phyloP scores from a whole-genome alignment of 2,329 filamentous ascomycete species.

The Xylaria sp. region DNA sequence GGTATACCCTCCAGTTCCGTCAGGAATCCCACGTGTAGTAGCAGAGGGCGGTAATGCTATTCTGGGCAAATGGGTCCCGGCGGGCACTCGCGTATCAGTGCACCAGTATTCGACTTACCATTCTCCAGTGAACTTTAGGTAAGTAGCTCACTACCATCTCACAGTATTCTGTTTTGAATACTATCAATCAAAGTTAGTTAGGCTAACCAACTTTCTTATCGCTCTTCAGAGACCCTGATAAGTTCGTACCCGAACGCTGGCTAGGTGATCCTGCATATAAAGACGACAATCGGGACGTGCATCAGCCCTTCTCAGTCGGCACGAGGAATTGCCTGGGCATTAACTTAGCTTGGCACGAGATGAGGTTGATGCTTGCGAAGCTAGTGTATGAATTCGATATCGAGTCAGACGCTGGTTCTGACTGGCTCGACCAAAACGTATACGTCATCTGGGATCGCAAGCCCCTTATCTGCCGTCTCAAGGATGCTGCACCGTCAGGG shows the following conservation, averaged over 20 bases:
- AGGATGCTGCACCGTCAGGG: not conserved
- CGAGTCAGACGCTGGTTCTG: constrained; percentile 29
- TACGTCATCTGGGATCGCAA: constrained; percentile 36
- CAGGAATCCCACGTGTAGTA: constrained; percentile 31
- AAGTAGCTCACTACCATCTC: not conserved
- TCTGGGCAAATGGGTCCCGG: constrained; percentile 33
- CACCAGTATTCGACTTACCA: constrained; percentile 35
- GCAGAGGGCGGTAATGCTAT: constrained; percentile 31
- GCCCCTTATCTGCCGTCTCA: constrained; percentile 29
- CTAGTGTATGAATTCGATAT: constrained; percentile 39
- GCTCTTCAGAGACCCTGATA: constrained; percentile 33
- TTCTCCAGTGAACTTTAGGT: constrained; percentile 32
- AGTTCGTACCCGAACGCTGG: constrained; percentile 43
- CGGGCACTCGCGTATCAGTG: constrained; percentile 35
- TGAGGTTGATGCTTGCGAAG: constrained; percentile 38
- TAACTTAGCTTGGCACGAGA: constrained; percentile 41
- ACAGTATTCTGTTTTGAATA: not conserved
- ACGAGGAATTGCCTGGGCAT: constrained; percentile 43
- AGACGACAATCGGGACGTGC: constrained; percentile 39
- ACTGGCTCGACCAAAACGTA: constrained; percentile 38
- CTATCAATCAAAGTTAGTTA: not conserved
- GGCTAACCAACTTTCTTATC: constrained; percentile 13
- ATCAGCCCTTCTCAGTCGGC: constrained; percentile 41
- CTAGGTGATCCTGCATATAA: constrained; percentile 38
- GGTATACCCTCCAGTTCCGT: constrained; percentile 37